Evolutionary conservation across 768 basidiomycete genomes (phyloP).

Genomic region (Fomitopsis serialis): DNA sequence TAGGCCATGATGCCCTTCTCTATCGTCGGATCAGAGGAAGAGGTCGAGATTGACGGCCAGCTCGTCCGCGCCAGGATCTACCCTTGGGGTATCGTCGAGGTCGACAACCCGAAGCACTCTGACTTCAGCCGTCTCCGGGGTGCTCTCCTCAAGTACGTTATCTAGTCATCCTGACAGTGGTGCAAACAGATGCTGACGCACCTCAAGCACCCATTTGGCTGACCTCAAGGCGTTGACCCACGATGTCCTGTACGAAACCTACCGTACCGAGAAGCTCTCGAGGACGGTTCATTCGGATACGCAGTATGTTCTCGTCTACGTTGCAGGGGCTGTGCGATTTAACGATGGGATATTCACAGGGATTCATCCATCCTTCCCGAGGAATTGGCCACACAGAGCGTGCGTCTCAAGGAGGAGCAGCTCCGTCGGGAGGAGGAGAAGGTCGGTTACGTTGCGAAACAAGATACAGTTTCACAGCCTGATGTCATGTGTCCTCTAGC

Average conservation of each 20-base stretch:
- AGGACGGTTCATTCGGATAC: conserved; percentile 80
- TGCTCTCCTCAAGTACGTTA: conserved; percentile 78
- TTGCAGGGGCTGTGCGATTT: conserved; percentile 15
- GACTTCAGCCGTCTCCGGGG: conserved; percentile 93
- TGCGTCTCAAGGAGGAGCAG: conserved; percentile 98
- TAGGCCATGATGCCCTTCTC: conserved; percentile 94
- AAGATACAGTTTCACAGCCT: not conserved
- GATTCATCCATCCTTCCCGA: conserved; percentile 92
- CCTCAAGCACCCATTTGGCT: conserved; percentile 78
- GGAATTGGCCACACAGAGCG: conserved; percentile 94
- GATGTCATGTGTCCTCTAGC: conserved; percentile 32
- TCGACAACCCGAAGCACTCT: conserved; percentile 99
- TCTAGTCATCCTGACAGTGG: too few relatives aligned
- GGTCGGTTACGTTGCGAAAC: conserved; percentile 31
- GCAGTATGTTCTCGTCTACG: conserved; percentile 36
- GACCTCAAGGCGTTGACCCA: conserved; percentile 94
- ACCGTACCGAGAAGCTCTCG: conserved; percentile 96
- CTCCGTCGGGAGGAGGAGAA: conserved; percentile 96
- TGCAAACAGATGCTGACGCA: conserved; percentile 7
- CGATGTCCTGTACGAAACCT: conserved; percentile 93
- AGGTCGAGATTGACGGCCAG: conserved; percentile 89
- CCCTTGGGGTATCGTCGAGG: conserved; percentile 98
- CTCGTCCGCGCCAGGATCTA: conserved; percentile 91
- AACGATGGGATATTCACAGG: conserved; percentile 28
- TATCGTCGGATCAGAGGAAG: conserved; percentile 95